These are phyloP conservation scores for Plasmopara halstedii DNA, from an alignment of 352 stramenopile species.

Conservation along the genomic window DNA sequence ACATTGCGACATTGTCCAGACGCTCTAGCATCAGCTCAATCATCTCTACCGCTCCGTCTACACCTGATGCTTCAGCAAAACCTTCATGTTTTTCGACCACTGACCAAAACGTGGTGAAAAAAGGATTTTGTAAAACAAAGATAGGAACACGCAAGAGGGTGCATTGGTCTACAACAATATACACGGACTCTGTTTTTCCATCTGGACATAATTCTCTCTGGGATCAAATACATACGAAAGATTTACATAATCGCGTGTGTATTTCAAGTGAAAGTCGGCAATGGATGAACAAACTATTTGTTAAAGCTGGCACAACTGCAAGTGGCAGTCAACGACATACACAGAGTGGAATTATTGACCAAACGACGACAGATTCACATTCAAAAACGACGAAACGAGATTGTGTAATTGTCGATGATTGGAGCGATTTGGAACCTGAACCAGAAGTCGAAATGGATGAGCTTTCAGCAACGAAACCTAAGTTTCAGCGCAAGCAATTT, in stretches of 20 bases:
- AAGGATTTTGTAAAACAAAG: no score
- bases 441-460: conserved; percentile 8
- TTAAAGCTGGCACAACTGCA: conserved; percentile 34
- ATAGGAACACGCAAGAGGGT: conserved; percentile 68
- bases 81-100: conserved; percentile 27
- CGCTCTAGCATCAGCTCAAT: conserved; percentile 32
- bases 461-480: conserved; percentile 1
- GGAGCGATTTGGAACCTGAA: not conserved
- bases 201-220: conserved; percentile 42
- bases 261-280: conserved; percentile 55
- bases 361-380: not conserved
- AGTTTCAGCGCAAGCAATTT: conserved; percentile 35
- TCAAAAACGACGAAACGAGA: not conserved
- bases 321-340: conserved; percentile 15
- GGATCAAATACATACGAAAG: conserved; percentile 30
- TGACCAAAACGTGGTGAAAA: no score
- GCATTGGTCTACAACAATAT: conserved; percentile 57
- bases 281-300: conserved; percentile 71
- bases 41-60: conserved; percentile 22
- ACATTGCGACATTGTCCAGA: conserved; percentile 18
- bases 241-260: conserved; percentile 15
- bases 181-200: conserved; percentile 21
- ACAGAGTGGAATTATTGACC: conserved; percentile 6
- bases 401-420: not conserved
- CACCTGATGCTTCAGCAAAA: conserved; percentile 21